A percentile compares a stretch with the other conserved stretches of the same genome.
Evolutionary conservation across 2,329 filamentous ascomycete species (phyloP).

Genomic region (Tolypocladium nubicola): DNA sequence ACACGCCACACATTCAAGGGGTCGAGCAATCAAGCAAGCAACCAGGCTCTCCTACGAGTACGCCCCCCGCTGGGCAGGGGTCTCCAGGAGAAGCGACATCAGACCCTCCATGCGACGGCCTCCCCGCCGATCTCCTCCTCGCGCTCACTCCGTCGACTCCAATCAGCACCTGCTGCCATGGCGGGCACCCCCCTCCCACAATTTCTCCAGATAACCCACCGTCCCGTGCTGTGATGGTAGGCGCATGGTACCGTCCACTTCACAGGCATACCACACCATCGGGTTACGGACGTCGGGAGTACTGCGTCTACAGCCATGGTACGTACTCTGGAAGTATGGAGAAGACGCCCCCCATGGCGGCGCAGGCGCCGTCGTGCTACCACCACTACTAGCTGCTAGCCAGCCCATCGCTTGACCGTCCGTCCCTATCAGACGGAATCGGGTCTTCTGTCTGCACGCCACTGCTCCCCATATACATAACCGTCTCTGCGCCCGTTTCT

Average conservation of each 20-base stretch:
- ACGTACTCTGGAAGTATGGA: slow-evolving; percentile 2
- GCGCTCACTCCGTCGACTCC: background rate
- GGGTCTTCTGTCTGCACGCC: slow-evolving; percentile 1
- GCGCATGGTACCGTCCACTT: slow-evolving; percentile 2
- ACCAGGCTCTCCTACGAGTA: background rate
- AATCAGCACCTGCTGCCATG: background rate
- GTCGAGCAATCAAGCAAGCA: background rate
- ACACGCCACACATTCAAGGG: background rate
- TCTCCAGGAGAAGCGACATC: background rate
- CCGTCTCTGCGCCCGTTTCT: slow-evolving; percentile 8
- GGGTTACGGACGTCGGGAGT: slow-evolving; percentile 2
- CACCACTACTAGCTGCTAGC: background rate
- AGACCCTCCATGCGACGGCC: slow-evolving; percentile 1
- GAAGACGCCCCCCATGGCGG: slow-evolving; percentile 4
- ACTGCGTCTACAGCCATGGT: background rate
- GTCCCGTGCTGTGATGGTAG: slow-evolving; percentile 3
- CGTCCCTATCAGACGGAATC: slow-evolving; percentile 3
- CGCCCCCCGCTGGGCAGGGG: background rate
- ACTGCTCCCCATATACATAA: slow-evolving; percentile 12
- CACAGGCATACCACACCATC: slow-evolving; percentile 8
- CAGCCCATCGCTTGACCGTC: background rate
- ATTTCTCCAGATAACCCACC: slow-evolving; percentile 6
- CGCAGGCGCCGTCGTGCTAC: background rate
- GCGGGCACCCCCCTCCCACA: slow-evolving; percentile 1
- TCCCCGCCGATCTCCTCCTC: slow-evolving; percentile 2